Base-by-base conservation (phyloP, 2,329 filamentous ascomycete species). In the Exophiala oligosperma region DNA sequence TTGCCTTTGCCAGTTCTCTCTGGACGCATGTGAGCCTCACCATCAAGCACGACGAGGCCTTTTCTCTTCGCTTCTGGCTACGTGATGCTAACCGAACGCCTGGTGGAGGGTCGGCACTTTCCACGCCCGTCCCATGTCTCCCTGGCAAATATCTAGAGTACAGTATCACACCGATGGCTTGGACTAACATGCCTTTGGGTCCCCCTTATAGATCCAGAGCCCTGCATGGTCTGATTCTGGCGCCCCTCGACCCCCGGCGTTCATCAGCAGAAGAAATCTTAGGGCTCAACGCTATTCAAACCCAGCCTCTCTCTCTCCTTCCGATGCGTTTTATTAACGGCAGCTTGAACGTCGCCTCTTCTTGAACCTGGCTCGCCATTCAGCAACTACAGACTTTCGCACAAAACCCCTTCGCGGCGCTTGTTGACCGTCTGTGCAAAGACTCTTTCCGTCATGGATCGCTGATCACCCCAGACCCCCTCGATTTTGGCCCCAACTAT, bases 401-500 rank as follows among this genome's bases (percentile, higher is more conserved):
- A 35, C 40, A 11, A 43, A n/a, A 26, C 11, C 26, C 8, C 32
- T 9, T 59, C 40, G 40, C 28, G 14, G 47, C 17, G 17, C 51
- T 52, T 37, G 46, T 48, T 40, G 38, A 43, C 17, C 51, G n/a
- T 21, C 23, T 26, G 17, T 23, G 4, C n/a, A n/a, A 29, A 43
- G 28, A n/a, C 44, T 40, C 4, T 48, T 23, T 46, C 29, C 46
- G 43, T 32, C 23, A 59, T 59, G 56, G 56, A 40, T 11, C 50
- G 38, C 46, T 60, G 43, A 60, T 35, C 14, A 26, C 23, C n/a
- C 14, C 11, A 4, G 21, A 35, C 52, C 52, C 51, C 59, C 59
- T 53, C 59, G 40, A 43, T 56, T 58, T 55, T 43, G 32, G 59
- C 59, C 59, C 59, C 59, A 52, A 41, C 17, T 17, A 21, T 46